phyloP scores from a whole-genome alignment of 2,329 filamentous ascomycete species.

The Penicillium fuscoglaucum region DNA sequence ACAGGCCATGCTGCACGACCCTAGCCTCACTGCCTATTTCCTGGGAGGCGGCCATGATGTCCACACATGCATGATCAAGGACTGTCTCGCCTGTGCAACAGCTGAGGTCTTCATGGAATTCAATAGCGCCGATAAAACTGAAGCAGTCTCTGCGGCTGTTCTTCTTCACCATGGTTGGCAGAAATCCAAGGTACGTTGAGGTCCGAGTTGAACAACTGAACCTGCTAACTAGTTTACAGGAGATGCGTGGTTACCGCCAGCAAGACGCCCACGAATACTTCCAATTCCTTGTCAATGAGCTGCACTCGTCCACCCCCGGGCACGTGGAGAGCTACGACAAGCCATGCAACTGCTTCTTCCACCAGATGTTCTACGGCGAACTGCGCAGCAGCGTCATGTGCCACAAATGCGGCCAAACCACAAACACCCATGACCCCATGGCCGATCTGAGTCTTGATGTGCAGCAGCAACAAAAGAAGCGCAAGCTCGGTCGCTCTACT shows the following conservation, averaged over 20 bases:
- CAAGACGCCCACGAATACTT: slow-evolving; percentile 98
- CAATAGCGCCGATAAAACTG: slow-evolving; percentile 65
- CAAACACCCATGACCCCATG: slow-evolving; percentile 81
- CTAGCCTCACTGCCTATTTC: slow-evolving; percentile 86
- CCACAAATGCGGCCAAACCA: slow-evolving; percentile 79
- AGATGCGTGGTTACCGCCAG: slow-evolving; percentile 85
- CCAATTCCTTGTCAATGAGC: slow-evolving; percentile 87
- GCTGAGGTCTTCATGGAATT: slow-evolving; percentile 65
- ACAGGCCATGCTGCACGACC: slow-evolving; percentile 91
- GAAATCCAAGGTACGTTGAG: slow-evolving; percentile 39
- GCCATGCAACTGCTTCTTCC: slow-evolving; percentile 82
- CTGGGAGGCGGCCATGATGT: slow-evolving; percentile 85
- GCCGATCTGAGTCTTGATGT: slow-evolving; percentile 87
- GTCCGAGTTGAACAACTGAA: neutral
- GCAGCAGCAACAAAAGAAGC: slow-evolving; percentile 65
- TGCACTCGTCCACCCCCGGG: slow-evolving; percentile 76
- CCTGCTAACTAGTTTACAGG: slow-evolving; percentile 43
- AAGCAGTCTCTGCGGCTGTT: slow-evolving; percentile 86
- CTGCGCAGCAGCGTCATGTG: slow-evolving; percentile 89
- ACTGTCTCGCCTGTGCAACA: slow-evolving; percentile 61
- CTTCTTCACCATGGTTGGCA: slow-evolving; percentile 67
- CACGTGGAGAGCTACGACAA: slow-evolving; percentile 59
- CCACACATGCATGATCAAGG: slow-evolving; percentile 61
- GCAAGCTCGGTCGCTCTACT: slow-evolving; percentile 43
- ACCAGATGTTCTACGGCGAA: slow-evolving; percentile 92